Conservation (phyloP, 1,284 basidiomycete species). For the Neolentinus lepideus region DNA sequence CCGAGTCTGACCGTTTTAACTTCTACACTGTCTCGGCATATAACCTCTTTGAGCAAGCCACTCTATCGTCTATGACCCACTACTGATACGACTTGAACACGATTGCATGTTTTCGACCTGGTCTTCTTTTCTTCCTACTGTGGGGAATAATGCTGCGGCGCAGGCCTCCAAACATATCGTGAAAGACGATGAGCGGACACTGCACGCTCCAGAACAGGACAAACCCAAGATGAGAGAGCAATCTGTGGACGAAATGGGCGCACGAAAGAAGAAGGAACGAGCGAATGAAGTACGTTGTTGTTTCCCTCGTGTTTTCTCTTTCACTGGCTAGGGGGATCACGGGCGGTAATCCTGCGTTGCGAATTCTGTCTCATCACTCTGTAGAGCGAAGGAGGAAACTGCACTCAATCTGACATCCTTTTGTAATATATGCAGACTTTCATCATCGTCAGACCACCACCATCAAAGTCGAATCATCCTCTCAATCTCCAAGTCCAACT, state of each 20-base stretch:
- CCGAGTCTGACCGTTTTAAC: background rate
- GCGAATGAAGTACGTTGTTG: constrained; percentile 47
- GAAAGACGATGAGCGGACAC: constrained; percentile 10
- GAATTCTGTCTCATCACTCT: too few relatives aligned
- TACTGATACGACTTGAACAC: background rate
- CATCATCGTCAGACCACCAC: constrained; percentile 80
- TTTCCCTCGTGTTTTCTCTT: constrained; percentile 7
- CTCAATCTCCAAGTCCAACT: constrained; percentile 93
- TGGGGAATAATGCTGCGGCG: constrained; percentile 21
- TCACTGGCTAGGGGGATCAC: background rate
- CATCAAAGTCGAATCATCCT: constrained; percentile 79
- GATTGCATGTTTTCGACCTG: constrained; percentile 53
- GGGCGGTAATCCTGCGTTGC: background rate
- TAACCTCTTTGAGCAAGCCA: background rate
- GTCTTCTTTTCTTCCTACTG: constrained; percentile 46
- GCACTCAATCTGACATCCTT: constrained; percentile 8
- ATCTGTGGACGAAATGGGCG: constrained; percentile 20
- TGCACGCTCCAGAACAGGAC: constrained; percentile 19
- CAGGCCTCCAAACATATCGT: constrained; percentile 22
- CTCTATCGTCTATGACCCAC: background rate
- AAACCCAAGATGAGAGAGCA: constrained; percentile 12
- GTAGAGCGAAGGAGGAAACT: too few relatives aligned
- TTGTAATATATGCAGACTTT: constrained; percentile 52
- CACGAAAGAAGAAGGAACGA: constrained; percentile 38
- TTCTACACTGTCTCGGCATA: too few relatives aligned